phyloP scores from a whole-genome alignment of 176 grass and related monocot species.

The Triticum monococcum region DNA sequence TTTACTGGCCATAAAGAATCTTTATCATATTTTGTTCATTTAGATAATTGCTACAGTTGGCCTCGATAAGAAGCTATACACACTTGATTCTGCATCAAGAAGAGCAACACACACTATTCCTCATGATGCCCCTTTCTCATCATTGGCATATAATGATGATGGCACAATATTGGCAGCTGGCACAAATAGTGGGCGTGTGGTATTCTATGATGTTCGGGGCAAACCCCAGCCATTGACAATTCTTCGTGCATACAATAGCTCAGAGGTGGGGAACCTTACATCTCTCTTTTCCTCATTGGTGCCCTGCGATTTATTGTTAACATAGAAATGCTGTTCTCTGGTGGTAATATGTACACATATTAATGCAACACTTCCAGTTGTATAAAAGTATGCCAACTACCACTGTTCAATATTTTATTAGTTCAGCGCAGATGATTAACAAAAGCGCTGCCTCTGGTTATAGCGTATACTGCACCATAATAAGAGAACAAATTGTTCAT shows the following conservation, averaged over 20 bases:
- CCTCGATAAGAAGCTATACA: constrained; percentile 94
- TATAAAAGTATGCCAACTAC: neutral
- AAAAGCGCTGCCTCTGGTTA: neutral
- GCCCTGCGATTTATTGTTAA: neutral
- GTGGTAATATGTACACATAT: neutral
- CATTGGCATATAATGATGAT: constrained; percentile 89
- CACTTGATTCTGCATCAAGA: constrained; percentile 68
- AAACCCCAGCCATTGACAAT: constrained; percentile 87
- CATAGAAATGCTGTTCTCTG: neutral
- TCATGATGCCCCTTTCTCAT: constrained; percentile 89
- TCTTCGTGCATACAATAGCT: constrained; percentile 89
- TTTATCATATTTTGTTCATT: constrained; percentile 32
- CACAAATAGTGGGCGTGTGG: constrained; percentile 88
- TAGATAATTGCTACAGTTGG: constrained; percentile 91
- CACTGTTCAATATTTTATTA: neutral
- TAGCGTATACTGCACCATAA: neutral
- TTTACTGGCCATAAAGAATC: neutral
- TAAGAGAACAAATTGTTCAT: neutral
- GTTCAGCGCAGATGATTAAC: neutral
- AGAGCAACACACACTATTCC: constrained; percentile 72
- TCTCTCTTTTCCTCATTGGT: constrained; percentile 12
- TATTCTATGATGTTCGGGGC: constrained; percentile 95
- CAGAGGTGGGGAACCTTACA: constrained; percentile 60
- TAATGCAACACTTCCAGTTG: neutral
- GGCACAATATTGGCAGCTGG: constrained; percentile 87